Evolutionary conservation across 192 early-diverging fungal species (phyloP).

Genomic region (Coemansia furcata): DNA sequence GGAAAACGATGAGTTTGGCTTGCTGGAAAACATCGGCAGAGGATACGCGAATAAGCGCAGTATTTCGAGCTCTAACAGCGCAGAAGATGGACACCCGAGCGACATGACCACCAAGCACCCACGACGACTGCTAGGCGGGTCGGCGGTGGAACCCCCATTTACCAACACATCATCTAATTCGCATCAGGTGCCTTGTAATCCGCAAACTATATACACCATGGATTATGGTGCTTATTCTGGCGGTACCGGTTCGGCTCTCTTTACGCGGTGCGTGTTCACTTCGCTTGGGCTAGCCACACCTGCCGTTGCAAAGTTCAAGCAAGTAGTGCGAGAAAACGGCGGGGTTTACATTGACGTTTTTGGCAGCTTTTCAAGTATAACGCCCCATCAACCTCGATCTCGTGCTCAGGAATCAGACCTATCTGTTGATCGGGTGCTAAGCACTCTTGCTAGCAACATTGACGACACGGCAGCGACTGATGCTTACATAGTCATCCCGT

Average conservation of each 20-base stretch:
- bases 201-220: not conserved
- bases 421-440: not conserved
- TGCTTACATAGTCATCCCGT: constrained; percentile 31
- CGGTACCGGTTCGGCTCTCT: not conserved
- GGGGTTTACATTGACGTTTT: constrained; percentile 23
- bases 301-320: constrained; percentile 11
- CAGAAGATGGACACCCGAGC: not conserved
- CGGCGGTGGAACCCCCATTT: not conserved
- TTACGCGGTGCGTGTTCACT: constrained; percentile 32
- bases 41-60: not conserved
- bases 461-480: not conserved
- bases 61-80: not conserved
- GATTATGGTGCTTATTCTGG: not conserved
- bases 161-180: not conserved
- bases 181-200: not conserved
- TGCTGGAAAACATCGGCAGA: not conserved
- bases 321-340: constrained; percentile 19
- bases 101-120: not conserved
- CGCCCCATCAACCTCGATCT: not conserved
- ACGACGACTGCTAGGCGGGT: not conserved
- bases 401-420: not conserved
- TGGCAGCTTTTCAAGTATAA: not conserved
- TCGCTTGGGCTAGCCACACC: constrained; percentile 24
- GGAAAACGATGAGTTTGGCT: constrained; percentile 8
- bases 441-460: not conserved